Percentiles rank a stretch among this genome's conserved stretches.
These are phyloP conservation scores for Corinectria fuckeliana DNA, from an alignment of 2,329 filamentous ascomycete species.

Conservation along the genomic window DNA sequence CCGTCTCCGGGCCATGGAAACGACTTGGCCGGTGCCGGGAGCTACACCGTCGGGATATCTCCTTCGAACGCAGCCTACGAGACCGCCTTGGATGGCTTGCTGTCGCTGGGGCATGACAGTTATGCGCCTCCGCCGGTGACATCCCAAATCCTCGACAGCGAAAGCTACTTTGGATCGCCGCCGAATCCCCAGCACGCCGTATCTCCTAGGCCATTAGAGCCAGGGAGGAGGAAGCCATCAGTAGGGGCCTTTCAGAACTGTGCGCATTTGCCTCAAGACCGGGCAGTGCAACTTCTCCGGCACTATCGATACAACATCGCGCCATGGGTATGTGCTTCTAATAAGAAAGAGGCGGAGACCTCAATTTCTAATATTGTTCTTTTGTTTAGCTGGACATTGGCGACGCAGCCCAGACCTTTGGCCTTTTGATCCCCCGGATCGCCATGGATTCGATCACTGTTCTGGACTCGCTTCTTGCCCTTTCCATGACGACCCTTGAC, in stretches of 20 bases:
- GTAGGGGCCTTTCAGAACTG: constrained; percentile 32
- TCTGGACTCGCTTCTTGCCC: constrained; percentile 37
- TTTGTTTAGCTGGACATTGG: constrained; percentile 49
- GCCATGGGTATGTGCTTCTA: constrained; percentile 47
- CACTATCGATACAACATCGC: constrained; percentile 54
- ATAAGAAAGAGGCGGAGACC: neutral
- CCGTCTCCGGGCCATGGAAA: constrained; percentile 11
- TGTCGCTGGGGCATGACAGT: constrained; percentile 43
- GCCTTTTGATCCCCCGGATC: constrained; percentile 44
- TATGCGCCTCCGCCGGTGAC: constrained; percentile 20
- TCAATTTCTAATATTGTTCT: constrained; percentile 6
- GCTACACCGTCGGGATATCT: constrained; percentile 28
- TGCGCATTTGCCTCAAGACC: constrained; percentile 35
- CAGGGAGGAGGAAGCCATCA: constrained; percentile 8
- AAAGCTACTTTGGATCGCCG: constrained; percentile 18
- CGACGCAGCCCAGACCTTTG: constrained; percentile 49
- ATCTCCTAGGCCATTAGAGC: constrained; percentile 6
- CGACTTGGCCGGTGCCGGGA: constrained; percentile 10
- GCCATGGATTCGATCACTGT: constrained; percentile 35
- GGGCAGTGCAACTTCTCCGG: constrained; percentile 44
- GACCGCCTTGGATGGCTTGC: constrained; percentile 43
- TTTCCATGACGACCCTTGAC: constrained; percentile 29
- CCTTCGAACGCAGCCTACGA: constrained; percentile 39
- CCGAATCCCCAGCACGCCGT: constrained; percentile 11
- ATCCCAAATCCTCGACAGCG: constrained; percentile 14